Evolutionary conservation across 345 rosid genomes (phyloP).

Genomic region (Carallia pectinifolia): DNA sequence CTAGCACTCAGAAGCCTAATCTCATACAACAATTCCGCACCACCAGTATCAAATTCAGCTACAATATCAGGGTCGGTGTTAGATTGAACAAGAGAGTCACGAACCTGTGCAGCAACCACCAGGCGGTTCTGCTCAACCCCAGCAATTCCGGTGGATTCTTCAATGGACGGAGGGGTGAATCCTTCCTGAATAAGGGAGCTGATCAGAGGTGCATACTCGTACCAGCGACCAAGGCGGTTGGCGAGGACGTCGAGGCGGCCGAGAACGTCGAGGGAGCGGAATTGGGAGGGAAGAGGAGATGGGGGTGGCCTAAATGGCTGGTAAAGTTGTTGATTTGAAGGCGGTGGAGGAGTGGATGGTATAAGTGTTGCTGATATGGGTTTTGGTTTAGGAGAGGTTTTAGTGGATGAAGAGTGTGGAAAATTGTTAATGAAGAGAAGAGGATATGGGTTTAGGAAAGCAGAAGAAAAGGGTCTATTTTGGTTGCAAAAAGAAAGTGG

Average conservation of each 20-base stretch:
- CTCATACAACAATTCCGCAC: slow-evolving; percentile 79
- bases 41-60: slow-evolving; percentile 58
- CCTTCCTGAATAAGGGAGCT: slow-evolving; percentile 75
- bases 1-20: slow-evolving; percentile 55
- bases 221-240: slow-evolving; percentile 79
- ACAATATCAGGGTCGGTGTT: slow-evolving; percentile 51
- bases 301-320: slow-evolving; percentile 95
- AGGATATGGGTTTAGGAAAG: slow-evolving; percentile 7
- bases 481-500: slow-evolving; percentile 4
- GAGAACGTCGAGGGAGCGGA: slow-evolving; percentile 60
- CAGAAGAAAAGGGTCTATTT: slow-evolving; percentile 9
- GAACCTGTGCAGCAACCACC: slow-evolving; percentile 73
- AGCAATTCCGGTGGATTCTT: slow-evolving; percentile 73
- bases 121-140: slow-evolving; percentile 84
- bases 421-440: slow-evolving; percentile 2
- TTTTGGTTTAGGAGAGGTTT: slow-evolving; percentile 30
- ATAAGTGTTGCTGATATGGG: slow-evolving; percentile 42
- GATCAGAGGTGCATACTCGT: slow-evolving; percentile 84
- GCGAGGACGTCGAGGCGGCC: slow-evolving; percentile 68
- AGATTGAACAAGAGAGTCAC: slow-evolving; percentile 62
- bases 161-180: slow-evolving; percentile 61
- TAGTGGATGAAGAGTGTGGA: slow-evolving; percentile 1
- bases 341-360: slow-evolving; percentile 30
- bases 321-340: slow-evolving; percentile 42
- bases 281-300: slow-evolving; percentile 66